A percentile compares a stretch with the other conserved stretches of the same genome.
These are phyloP conservation scores for Takashimella tepidaria DNA, from an alignment of 1,284 basidiomycete species.

Conservation along the genomic window DNA sequence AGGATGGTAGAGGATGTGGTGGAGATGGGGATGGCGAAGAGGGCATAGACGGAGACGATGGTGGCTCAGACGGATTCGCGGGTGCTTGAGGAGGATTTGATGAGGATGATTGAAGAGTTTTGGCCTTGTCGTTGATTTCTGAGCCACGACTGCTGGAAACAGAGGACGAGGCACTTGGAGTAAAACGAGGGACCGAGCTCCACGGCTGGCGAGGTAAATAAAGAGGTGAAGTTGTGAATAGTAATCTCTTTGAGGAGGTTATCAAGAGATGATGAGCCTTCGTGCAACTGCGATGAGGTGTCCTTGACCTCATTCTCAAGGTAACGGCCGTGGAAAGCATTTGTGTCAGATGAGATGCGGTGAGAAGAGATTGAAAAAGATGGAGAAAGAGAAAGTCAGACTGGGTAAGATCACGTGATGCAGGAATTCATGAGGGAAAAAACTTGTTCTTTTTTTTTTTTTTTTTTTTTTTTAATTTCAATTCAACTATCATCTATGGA, in stretches of 20 bases:
- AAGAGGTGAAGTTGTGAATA: background rate
- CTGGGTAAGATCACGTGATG: too few species aligned
- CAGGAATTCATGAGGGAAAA: too few species aligned
- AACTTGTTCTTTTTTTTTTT: too few species aligned
- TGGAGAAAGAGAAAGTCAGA: constrained; percentile 4
- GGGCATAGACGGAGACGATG: too few species aligned
- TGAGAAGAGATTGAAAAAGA: background rate
- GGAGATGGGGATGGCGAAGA: too few species aligned
- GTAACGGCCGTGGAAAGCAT: background rate
- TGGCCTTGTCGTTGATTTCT: background rate
- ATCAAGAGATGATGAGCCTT: background rate
- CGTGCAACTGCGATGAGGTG: background rate
- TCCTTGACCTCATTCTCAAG: background rate
- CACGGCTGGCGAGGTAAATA: background rate
- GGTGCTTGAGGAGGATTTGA: background rate
- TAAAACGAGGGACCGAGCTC: background rate
- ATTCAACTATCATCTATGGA: too few species aligned
- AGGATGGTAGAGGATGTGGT: background rate
- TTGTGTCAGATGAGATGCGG: background rate
- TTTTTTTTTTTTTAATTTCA: too few species aligned
- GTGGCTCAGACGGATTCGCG: background rate
- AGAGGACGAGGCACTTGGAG: background rate
- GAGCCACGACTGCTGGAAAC: background rate
- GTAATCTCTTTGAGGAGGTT: background rate
- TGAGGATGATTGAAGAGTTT: background rate